phyloP scores from a whole-genome alignment of 768 basidiomycete species.

The Termitomyces sp. region DNA sequence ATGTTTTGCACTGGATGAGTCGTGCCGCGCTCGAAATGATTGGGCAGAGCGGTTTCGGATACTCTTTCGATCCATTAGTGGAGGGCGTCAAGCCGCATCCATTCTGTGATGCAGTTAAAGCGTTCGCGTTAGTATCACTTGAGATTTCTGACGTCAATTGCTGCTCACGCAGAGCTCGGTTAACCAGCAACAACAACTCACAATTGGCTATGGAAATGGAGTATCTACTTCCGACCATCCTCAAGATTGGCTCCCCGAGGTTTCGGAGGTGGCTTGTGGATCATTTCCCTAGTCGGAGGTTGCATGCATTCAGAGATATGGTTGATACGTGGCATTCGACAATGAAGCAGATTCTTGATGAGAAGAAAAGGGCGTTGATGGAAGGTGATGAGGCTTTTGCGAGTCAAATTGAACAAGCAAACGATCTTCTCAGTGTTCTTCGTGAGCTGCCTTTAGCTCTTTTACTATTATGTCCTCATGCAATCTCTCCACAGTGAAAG shows the following conservation, averaged over 20 bases:
- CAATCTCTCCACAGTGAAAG: slow-evolving; percentile 20
- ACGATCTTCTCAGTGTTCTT: slow-evolving; percentile 11
- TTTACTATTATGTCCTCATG: background rate
- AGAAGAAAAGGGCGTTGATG: slow-evolving; percentile 7
- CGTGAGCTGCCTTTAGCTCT: background rate
- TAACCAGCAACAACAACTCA: background rate
- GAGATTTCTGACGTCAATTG: background rate
- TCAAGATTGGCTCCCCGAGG: slow-evolving; percentile 8
- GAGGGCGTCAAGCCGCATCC: slow-evolving; percentile 2
- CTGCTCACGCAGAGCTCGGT: background rate
- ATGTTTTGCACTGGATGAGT: slow-evolving; percentile 13
- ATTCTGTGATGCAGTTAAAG: slow-evolving; percentile 3
- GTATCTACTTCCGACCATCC: slow-evolving; percentile 4
- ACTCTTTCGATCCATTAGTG: slow-evolving; percentile 11
- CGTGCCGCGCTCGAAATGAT: slow-evolving; percentile 12
- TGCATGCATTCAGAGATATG: slow-evolving; percentile 1
- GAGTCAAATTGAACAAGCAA: slow-evolving; percentile 6
- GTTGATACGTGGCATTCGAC: slow-evolving; percentile 8
- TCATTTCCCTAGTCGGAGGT: background rate
- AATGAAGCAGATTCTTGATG: slow-evolving; percentile 3
- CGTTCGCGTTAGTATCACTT: slow-evolving; percentile 1
- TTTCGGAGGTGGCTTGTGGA: slow-evolving; percentile 10
- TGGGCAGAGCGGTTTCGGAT: slow-evolving; percentile 11
- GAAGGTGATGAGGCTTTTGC: slow-evolving; percentile 8
- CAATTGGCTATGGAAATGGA: background rate